Evolutionary conservation across 2,329 filamentous ascomycete genomes (phyloP).

Genomic region (Scedosporium dehoogii): DNA sequence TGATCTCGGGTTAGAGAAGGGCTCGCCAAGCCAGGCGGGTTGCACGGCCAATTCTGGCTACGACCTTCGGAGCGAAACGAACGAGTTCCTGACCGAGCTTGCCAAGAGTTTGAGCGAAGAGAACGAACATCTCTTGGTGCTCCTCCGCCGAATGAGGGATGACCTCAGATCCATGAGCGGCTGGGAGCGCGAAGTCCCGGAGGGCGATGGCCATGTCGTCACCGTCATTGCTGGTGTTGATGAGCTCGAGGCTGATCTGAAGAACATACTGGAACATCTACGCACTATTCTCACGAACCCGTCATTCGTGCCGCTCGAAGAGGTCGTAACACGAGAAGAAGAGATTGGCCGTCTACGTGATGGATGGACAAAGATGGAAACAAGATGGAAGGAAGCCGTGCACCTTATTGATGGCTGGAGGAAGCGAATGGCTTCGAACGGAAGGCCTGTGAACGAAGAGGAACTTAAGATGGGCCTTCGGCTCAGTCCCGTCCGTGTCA

Average conservation of each 20-base stretch:
- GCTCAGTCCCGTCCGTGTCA: conserved; percentile 48
- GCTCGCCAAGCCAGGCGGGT: conserved; percentile 17
- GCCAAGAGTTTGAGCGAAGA: conserved; percentile 81
- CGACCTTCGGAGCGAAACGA: conserved; percentile 76
- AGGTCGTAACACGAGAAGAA: conserved; percentile 84
- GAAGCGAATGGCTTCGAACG: conserved; percentile 63
- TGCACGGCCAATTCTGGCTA: conserved; percentile 36
- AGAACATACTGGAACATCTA: conserved; percentile 69
- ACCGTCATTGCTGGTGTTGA: conserved; percentile 34
- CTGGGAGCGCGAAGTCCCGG: conserved; percentile 25
- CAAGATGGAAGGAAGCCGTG: conserved; percentile 80
- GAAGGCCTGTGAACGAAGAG: conserved; percentile 58
- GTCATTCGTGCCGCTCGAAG: conserved; percentile 90
- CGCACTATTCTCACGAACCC: conserved; percentile 83
- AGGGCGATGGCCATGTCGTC: conserved; percentile 18
- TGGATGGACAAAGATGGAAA: conserved; percentile 91
- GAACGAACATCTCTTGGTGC: conserved; percentile 69
- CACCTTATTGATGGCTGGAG: conserved; percentile 89
- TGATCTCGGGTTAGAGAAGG: conserved; percentile 39
- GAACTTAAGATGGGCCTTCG: conserved; percentile 60
- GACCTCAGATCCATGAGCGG: conserved; percentile 63
- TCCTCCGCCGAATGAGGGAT: conserved; percentile 62
- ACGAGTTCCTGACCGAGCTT: conserved; percentile 77
- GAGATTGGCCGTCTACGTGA: conserved; percentile 76
- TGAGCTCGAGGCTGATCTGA: conserved; percentile 66